Evolutionary conservation across 352 stramenopile species (phyloP).

Genomic region (Lagenidium sp.): DNA sequence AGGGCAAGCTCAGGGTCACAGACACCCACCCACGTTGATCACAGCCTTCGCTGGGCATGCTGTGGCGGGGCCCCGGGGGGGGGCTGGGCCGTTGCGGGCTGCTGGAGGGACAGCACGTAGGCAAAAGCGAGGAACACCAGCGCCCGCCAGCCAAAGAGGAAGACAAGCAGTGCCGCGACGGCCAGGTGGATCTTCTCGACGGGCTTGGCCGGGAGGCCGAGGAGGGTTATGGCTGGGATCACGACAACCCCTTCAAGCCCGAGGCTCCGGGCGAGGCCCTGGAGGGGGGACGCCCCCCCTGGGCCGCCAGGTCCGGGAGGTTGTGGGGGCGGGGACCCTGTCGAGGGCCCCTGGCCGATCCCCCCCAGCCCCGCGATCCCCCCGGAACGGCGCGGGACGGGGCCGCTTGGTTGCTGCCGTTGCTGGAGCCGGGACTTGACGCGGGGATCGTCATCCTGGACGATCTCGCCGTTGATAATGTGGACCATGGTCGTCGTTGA

Average conservation of each 20-base stretch:
- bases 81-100: conserved; percentile 19
- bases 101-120: conserved; percentile 52
- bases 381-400: neutral
- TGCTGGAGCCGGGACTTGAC: conserved; percentile 23
- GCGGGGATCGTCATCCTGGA: conserved; percentile 72
- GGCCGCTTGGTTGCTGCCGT: conserved; percentile 3
- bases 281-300: conserved; percentile 23
- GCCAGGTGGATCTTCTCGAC: conserved; percentile 69
- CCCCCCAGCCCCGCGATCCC: conserved; percentile 1
- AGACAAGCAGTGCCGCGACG: conserved; percentile 37
- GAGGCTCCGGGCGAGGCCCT: conserved; percentile 34
- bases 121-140: conserved; percentile 60
- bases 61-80: no score
- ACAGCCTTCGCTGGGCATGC: conserved; percentile 12
- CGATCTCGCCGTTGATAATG: conserved; percentile 87
- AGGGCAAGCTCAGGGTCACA: no score
- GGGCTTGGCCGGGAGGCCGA: conserved; percentile 36
- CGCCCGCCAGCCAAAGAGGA: conserved; percentile 65
- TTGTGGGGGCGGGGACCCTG: neutral
- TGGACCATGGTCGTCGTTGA: conserved; percentile 50
- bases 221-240: conserved; percentile 46
- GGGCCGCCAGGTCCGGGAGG: conserved; percentile 3
- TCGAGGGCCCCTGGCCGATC: conserved; percentile 3
- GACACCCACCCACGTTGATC: neutral
- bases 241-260: conserved; percentile 54